These are phyloP conservation scores for Aspergillus texensis DNA, from an alignment of 2,329 filamentous ascomycete species.

Conservation along the genomic window DNA sequence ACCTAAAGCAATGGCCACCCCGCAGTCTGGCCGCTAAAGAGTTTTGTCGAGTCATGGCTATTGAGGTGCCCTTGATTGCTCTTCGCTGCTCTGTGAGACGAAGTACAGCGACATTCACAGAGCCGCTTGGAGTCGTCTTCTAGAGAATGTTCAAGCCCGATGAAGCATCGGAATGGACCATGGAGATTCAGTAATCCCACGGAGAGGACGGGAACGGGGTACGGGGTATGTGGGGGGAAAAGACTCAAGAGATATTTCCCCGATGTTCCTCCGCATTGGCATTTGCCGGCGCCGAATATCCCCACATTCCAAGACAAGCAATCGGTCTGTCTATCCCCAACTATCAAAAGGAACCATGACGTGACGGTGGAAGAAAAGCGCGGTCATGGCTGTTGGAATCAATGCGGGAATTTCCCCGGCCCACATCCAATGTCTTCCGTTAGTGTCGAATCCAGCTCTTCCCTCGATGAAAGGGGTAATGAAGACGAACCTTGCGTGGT, in stretches of 20 bases:
- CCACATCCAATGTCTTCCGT: neutral
- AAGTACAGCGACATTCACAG: neutral
- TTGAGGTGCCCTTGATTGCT: neutral
- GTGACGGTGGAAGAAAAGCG: neutral
- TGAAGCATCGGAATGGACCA: neutral
- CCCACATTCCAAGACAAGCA: neutral
- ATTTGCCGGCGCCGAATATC: neutral
- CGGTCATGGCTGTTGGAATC: neutral
- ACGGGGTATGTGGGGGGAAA: neutral
- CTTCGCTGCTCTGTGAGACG: neutral
- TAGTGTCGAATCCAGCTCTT: neutral
- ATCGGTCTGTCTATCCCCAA: neutral
- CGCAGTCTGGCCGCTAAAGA: neutral
- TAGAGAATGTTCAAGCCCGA: too few relatives aligned
- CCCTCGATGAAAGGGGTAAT: neutral
- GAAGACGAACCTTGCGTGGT: neutral
- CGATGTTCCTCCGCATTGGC: slow-evolving; percentile 10
- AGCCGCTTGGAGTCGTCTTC: neutral
- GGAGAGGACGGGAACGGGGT: neutral
- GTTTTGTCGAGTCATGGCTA: neutral
- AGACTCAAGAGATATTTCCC: neutral
- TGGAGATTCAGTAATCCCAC: neutral
- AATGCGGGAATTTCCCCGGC: neutral
- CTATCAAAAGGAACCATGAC: neutral
- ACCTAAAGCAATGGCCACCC: neutral